A percentile compares a stretch with the other conserved stretches of the same genome.
phyloP scores from a whole-genome alignment of 768 basidiomycete genomes.

The Atractiella rhizophila region DNA sequence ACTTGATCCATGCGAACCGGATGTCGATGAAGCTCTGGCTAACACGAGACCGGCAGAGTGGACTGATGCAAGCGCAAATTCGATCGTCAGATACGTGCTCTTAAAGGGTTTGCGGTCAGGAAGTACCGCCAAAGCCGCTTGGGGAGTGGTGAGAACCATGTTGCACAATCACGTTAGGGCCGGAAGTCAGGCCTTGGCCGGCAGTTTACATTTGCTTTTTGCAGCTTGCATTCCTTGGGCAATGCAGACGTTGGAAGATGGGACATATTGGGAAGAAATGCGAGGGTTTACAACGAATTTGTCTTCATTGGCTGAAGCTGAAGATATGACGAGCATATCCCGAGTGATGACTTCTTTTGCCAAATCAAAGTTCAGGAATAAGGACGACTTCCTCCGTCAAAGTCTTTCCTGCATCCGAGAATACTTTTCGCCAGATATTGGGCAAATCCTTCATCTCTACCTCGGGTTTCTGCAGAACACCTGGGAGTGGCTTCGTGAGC shows the following conservation, averaged over 20 bases:
- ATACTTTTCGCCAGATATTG: slow-evolving; percentile 43
- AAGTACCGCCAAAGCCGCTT: slow-evolving; percentile 37
- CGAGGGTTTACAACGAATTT: slow-evolving; percentile 50
- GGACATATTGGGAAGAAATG: slow-evolving; percentile 34
- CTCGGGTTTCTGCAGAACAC: slow-evolving; percentile 62
- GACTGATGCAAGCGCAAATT: no score
- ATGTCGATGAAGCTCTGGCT: no score
- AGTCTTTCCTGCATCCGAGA: slow-evolving; percentile 64
- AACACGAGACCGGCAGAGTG: no score
- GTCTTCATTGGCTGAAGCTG: slow-evolving; percentile 40
- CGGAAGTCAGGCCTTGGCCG: slow-evolving; percentile 1
- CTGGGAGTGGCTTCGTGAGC: slow-evolving; percentile 53
- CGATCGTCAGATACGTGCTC: slow-evolving; percentile 42
- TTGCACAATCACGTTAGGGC: not conserved
- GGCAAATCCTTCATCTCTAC: slow-evolving; percentile 59
- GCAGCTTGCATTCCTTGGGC: slow-evolving; percentile 68
- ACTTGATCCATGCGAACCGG: no score
- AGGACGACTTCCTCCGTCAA: slow-evolving; percentile 79
- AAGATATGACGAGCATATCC: slow-evolving; percentile 50
- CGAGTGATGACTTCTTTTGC: slow-evolving; percentile 75
- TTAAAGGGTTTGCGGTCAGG: slow-evolving; percentile 59
- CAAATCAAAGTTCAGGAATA: slow-evolving; percentile 62
- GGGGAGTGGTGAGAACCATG: slow-evolving; percentile 30
- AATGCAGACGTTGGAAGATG: slow-evolving; percentile 46
- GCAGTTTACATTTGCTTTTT: slow-evolving; percentile 23